Conservation (phyloP, 2,329 filamentous ascomycete genomes). For the Diaporthe sp. region DNA sequence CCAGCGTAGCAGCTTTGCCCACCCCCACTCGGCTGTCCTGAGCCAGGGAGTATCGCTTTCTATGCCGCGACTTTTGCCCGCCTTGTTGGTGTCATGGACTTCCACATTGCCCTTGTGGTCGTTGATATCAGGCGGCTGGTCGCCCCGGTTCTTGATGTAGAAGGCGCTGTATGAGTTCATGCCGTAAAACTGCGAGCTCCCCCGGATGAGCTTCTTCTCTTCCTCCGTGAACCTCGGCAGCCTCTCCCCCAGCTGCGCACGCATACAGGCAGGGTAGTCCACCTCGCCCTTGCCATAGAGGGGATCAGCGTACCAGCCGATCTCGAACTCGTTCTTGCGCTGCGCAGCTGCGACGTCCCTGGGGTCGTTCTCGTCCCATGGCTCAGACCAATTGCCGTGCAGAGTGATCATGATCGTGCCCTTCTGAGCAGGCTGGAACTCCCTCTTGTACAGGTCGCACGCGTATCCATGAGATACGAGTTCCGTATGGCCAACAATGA, state of each 20-base stretch:
- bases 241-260: constrained; percentile 54
- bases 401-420: constrained; percentile 58
- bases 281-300: constrained; percentile 54
- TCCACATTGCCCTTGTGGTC: constrained; percentile 58
- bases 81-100: constrained; percentile 53
- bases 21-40: constrained; percentile 55
- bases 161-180: constrained; percentile 61
- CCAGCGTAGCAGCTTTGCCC: constrained; percentile 56
- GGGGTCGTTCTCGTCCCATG: constrained; percentile 54
- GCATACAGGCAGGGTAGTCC: constrained; percentile 57
- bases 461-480: constrained; percentile 55
- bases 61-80: constrained; percentile 50
- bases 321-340: constrained; percentile 57
- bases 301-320: constrained; percentile 58
- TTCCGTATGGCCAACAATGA: constrained; percentile 56
- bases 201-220: constrained; percentile 54
- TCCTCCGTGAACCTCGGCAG: constrained; percentile 55
- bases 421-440: constrained; percentile 54
- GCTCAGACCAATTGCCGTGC: constrained; percentile 58
- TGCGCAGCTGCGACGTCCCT: constrained; percentile 55
- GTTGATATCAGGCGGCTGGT: constrained; percentile 52
- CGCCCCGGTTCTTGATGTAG: constrained; percentile 52
- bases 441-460: constrained; percentile 55
- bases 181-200: constrained; percentile 56
- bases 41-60: constrained; percentile 58